phyloP scores from a whole-genome alignment of 1,284 basidiomycete species.

The Apiotrichum domesticum region DNA sequence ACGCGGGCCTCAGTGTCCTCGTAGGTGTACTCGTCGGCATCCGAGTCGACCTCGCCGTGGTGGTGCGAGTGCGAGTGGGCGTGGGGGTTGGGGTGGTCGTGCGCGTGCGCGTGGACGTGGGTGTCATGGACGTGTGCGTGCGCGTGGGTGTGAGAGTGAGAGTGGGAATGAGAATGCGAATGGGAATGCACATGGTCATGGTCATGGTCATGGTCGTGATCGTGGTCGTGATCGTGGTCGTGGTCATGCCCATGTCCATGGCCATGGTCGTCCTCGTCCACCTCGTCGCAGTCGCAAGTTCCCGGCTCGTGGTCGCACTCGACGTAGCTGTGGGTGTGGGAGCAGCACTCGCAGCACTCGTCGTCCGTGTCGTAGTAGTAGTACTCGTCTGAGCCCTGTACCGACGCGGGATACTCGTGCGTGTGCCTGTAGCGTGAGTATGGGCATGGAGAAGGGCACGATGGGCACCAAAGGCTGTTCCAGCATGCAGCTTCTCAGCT shows the following conservation, averaged over 20 bases:
- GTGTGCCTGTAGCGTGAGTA: slow-evolving; percentile 10
- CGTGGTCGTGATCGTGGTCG: slow-evolving; percentile 17
- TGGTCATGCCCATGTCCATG: slow-evolving; percentile 15
- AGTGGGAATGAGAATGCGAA: neutral
- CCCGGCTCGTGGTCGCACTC: slow-evolving; percentile 19
- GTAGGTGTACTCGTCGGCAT: slow-evolving; percentile 21
- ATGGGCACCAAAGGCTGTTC: too few species aligned
- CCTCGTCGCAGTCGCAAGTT: slow-evolving; percentile 14
- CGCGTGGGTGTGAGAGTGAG: neutral
- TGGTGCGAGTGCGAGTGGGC: too few species aligned
- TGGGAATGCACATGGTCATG: neutral
- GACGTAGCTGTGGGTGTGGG: slow-evolving; percentile 19
- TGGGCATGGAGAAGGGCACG: neutral
- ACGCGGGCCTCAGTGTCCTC: neutral
- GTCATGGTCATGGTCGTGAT: too few species aligned
- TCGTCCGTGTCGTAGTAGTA: slow-evolving; percentile 30
- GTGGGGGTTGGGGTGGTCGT: too few species aligned
- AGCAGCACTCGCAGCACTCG: slow-evolving; percentile 27
- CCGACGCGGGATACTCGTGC: slow-evolving; percentile 22
- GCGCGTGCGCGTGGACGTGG: too few species aligned
- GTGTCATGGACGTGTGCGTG: too few species aligned
- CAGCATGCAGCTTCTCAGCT: neutral
- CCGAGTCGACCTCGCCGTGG: slow-evolving; percentile 18
- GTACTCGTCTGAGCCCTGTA: slow-evolving; percentile 30
- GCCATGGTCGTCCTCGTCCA: slow-evolving; percentile 10